Base-by-base conservation (phyloP, 345 rosid genomes). In the Mallotus nudiflorus region DNA sequence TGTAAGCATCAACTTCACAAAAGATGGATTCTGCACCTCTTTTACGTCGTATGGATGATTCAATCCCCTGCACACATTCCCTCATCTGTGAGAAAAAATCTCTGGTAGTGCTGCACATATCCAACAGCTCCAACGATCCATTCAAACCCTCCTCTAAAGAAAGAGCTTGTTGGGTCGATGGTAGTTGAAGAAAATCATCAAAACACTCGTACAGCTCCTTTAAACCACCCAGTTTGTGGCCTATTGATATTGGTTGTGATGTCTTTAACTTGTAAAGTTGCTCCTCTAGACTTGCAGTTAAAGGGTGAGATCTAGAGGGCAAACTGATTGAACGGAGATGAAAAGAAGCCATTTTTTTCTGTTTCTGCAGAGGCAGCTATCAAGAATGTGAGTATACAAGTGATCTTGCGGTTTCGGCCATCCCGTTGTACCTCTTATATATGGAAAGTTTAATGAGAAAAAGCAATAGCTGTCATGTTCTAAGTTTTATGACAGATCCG, bases 251-350 rank as follows among this genome's bases (percentile, higher is more conserved):
- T 18, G 71, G 46, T 39, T 80, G 75, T 20, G 73, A 76, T 29
- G 66, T 65, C 51, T 71, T 72, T 31, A 76, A 44, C 48, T 75
- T 65, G 3, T 29, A 20, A 53, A 74, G 70, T 44, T 67, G 76
- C 52, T 61, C 72, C 59, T 58, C 66, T 14, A 77, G 56, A 12
- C 7, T 29, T 2, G n/a, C 31, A 14, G 15, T 54, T 18, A 74
- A 61, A 39, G 82, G 84, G 61, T 77, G 84, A 37, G 74, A 25
- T 44, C 31, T 60, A 6, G 77, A 74, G 2, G 84, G 81, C 31
- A 77, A 65, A 37, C 81, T 81, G 56, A 35, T 74, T 3, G 79
- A 77, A 6, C 81, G 76, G 25, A 14, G 31, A 24, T 77, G 81
- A 58, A 49, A 49, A 22, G 37, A 31, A 60, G 69, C 62, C 67